Conservation (phyloP, 495 filamentous ascomycete species). For the Penicillium manginii region DNA sequence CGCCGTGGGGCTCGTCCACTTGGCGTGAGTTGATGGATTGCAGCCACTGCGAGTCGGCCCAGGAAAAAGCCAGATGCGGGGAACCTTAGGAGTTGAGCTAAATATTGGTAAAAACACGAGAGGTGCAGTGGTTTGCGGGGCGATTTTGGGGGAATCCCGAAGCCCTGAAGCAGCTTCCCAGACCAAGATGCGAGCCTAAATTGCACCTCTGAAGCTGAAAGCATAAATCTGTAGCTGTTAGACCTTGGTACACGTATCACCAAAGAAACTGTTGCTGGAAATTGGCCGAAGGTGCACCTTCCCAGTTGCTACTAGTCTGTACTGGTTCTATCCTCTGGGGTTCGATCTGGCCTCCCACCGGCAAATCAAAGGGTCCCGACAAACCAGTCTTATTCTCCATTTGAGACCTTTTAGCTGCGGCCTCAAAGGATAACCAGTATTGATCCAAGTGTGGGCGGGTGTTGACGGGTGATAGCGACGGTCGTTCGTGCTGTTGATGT, state of each 20-base stretch:
- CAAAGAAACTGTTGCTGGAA: slow-evolving; percentile 47
- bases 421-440: slow-evolving; percentile 3
- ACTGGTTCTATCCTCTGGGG: not conserved
- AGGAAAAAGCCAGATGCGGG: not conserved
- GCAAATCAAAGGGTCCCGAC: not conserved
- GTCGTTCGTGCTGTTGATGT: not conserved
- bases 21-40: not conserved
- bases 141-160: slow-evolving; percentile 18
- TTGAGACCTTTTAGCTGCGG: not conserved
- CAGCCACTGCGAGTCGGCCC: not conserved
- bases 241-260: slow-evolving; percentile 11
- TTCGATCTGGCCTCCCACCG: not conserved
- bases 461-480: not conserved
- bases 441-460: not conserved
- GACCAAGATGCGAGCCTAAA: too few species aligned
- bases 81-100: not conserved
- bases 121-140: slow-evolving; percentile 11
- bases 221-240: not conserved
- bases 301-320: slow-evolving; percentile 31
- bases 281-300: slow-evolving; percentile 37
- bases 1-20: slow-evolving; percentile 20
- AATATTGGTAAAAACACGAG: not conserved
- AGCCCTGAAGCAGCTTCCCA: not conserved
- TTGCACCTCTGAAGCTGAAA: too few species aligned
- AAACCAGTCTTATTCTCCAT: not conserved